Conservation (phyloP, 106 monocot species). For the Acanthochlamys bracteata region DNA sequence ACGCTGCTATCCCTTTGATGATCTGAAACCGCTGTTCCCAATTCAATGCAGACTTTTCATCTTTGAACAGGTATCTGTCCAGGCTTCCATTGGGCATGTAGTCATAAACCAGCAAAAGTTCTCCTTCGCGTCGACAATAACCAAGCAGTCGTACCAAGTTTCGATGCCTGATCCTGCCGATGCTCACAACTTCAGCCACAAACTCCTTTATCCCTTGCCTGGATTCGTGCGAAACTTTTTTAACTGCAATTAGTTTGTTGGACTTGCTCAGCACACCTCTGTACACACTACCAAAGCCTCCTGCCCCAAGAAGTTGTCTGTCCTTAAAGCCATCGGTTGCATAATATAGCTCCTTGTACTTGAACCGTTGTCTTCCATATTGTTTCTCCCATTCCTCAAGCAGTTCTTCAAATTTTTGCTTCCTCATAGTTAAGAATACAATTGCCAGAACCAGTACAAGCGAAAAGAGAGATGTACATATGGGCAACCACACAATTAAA, state of each 20-base stretch:
- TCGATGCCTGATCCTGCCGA: neutral
- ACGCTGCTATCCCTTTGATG: constrained; percentile 2
- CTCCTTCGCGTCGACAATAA: neutral
- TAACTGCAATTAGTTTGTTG: neutral
- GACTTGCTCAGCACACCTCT: neutral
- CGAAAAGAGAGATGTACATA: constrained; percentile 1
- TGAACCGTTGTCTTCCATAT: neutral
- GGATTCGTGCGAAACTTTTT: constrained; percentile 5
- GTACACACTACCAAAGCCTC: constrained; percentile 7
- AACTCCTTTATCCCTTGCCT: constrained; percentile 7
- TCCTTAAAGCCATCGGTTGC: constrained; percentile 4
- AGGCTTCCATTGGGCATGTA: constrained; percentile 5
- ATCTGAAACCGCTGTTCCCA: constrained; percentile 4
- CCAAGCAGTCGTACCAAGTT: neutral
- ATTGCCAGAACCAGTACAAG: neutral
- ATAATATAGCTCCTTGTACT: neutral
- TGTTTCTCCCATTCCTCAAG: constrained; percentile 3
- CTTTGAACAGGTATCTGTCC: neutral
- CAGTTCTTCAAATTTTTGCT: constrained; percentile 1
- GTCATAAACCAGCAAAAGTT: neutral
- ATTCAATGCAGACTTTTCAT: neutral
- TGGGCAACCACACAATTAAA: neutral
- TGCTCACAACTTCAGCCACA: constrained; percentile 1
- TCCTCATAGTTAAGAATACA: neutral
- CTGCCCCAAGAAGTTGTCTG: neutral